These are phyloP conservation scores for Ceratobasidium sp. DNA, from an alignment of 1,284 basidiomycete species.

Conservation along the genomic window DNA sequence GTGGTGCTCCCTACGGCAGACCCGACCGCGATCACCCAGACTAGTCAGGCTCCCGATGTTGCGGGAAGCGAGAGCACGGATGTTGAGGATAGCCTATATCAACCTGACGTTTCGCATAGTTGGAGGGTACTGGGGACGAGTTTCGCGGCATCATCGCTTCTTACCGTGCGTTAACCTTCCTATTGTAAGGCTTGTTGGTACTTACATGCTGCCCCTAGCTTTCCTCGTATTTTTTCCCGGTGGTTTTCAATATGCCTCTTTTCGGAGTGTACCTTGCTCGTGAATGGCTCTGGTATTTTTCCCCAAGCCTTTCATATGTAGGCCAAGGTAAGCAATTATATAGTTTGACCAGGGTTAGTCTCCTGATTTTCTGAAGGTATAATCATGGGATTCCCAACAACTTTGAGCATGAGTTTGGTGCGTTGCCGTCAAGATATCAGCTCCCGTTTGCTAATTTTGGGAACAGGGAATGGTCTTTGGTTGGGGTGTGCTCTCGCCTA, in stretches of 20 bases:
- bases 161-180: slow-evolving; percentile 66
- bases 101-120: slow-evolving; percentile 56
- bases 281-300: slow-evolving; percentile 94
- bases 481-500: slow-evolving; percentile 89
- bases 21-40: slow-evolving; percentile 49
- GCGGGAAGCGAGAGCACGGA: slow-evolving; percentile 52
- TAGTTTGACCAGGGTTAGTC: not conserved
- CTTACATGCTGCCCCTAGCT: slow-evolving; percentile 59
- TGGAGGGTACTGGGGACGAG: slow-evolving; percentile 78
- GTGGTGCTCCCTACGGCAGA: slow-evolving; percentile 54
- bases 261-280: slow-evolving; percentile 87
- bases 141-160: slow-evolving; percentile 69
- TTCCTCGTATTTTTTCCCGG: slow-evolving; percentile 83
- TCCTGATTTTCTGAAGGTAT: slow-evolving; percentile 65
- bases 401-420: slow-evolving; percentile 89
- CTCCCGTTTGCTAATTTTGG: slow-evolving; percentile 3
- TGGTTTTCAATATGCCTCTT: slow-evolving; percentile 87
- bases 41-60: slow-evolving; percentile 41
- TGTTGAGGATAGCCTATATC: slow-evolving; percentile 47
- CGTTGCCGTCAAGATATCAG: slow-evolving; percentile 45
- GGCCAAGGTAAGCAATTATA: slow-evolving; percentile 71
- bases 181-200: not conserved
- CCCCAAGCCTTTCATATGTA: slow-evolving; percentile 88
- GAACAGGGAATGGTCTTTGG: slow-evolving; percentile 89
- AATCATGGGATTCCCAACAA: slow-evolving; percentile 97